A percentile compares a stretch with the other conserved stretches of the same genome.
These are phyloP conservation scores for Aspergillus sergii DNA, from an alignment of 2,329 filamentous ascomycete genomes.

Conservation along the genomic window DNA sequence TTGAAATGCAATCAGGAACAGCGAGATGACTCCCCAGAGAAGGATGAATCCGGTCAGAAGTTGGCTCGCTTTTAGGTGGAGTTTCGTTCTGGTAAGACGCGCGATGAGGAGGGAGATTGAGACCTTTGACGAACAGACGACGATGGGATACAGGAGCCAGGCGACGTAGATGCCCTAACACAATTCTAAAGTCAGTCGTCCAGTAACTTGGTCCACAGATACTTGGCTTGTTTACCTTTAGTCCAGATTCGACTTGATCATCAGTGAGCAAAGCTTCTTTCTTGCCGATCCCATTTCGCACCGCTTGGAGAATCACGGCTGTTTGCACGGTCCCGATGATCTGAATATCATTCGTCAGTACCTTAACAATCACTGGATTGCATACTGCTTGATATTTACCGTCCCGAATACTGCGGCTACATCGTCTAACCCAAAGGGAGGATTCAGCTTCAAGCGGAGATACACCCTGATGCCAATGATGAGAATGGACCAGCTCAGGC, in stretches of 20 bases:
- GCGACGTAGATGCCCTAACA: neutral
- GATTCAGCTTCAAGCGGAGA: neutral
- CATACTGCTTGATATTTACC: neutral
- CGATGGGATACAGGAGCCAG: conserved; percentile 4
- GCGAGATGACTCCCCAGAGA: conserved; percentile 2
- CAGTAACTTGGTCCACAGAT: neutral
- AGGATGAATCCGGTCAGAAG: neutral
- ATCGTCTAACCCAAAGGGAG: conserved; percentile 5
- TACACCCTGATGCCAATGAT: conserved; percentile 5
- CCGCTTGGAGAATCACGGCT: neutral
- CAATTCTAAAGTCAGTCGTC: neutral
- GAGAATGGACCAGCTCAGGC: neutral
- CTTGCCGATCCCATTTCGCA: conserved; percentile 1
- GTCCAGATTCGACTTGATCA: neutral
- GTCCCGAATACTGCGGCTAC: neutral
- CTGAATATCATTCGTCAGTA: neutral
- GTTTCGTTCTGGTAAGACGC: conserved; percentile 2
- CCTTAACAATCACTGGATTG: neutral
- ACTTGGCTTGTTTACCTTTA: neutral
- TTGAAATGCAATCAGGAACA: conserved; percentile 1
- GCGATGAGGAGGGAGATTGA: conserved; percentile 1
- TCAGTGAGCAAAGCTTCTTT: neutral
- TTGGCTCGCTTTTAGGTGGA: neutral
- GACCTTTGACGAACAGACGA: conserved; percentile 3
- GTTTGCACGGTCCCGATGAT: neutral